phyloP scores from a whole-genome alignment of 345 rosid species.

The rapeseed (Brassica napus) region DNA sequence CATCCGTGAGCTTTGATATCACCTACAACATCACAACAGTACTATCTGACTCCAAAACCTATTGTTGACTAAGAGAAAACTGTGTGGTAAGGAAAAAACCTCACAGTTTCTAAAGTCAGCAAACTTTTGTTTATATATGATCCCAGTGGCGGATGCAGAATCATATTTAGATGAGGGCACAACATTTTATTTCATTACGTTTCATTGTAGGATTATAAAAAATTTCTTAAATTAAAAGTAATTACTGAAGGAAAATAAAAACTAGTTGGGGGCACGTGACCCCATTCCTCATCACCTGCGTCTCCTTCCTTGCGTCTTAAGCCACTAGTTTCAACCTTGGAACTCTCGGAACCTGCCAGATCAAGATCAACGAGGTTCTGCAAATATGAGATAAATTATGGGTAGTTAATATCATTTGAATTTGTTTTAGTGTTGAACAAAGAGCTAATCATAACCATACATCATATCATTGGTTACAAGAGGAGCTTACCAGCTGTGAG shows the following conservation, averaged over 20 bases:
- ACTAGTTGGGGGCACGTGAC: too few relatives aligned
- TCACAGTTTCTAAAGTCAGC: conserved; percentile 96
- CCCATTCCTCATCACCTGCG: too few relatives aligned
- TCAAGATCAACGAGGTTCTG: conserved; percentile 99
- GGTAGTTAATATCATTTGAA: conserved; percentile 13
- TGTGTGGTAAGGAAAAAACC: conserved; percentile 41
- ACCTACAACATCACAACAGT: conserved; percentile 51
- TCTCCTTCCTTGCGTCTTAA: conserved; percentile 87
- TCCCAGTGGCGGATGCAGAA: conserved; percentile 23
- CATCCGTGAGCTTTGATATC: conserved; percentile 95
- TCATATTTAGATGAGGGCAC: too few relatives aligned
- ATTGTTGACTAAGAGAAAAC: conserved; percentile 18
- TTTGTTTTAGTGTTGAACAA: background rate
- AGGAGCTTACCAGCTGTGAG: conserved; percentile 65
- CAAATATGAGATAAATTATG: conserved; percentile 45
- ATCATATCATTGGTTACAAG: background rate
- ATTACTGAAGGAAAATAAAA: too few relatives aligned
- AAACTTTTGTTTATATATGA: conserved; percentile 96
- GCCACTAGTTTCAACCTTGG: conserved; percentile 96
- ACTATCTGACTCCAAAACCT: conserved; percentile 3
- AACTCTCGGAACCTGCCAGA: conserved; percentile 99
- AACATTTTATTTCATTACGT: too few relatives aligned
- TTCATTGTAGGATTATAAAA: too few relatives aligned
- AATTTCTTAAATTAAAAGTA: too few relatives aligned
- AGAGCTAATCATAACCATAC: conserved; percentile 25